phyloP scores from a whole-genome alignment of 768 basidiomycete species.

The Albatrellus ellisii region DNA sequence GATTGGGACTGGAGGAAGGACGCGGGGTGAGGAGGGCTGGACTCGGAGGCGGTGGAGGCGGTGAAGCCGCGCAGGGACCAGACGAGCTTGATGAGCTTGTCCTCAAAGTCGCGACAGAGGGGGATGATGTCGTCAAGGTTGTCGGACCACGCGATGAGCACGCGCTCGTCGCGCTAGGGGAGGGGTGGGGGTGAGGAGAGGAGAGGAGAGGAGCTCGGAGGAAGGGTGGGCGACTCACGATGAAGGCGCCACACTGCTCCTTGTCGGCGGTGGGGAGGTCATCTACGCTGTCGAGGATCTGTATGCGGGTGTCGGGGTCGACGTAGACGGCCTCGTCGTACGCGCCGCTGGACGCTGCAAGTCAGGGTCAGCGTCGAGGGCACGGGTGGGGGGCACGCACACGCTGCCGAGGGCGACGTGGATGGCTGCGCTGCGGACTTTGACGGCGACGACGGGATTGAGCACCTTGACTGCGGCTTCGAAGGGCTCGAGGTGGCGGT shows the following conservation, averaged over 20 bases:
- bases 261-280: conserved; percentile 71
- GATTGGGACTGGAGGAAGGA: not conserved
- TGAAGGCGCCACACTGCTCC: conserved; percentile 84
- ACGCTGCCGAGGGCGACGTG: conserved; percentile 64
- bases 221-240: conserved; percentile 31
- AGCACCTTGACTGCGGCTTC: conserved; percentile 63
- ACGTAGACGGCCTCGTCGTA: conserved; percentile 53
- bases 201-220: not conserved
- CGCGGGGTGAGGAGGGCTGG: conserved; percentile 16
- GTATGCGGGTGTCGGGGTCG: conserved; percentile 74
- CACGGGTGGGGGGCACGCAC: conserved; percentile 28
- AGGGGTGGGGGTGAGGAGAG: not conserved
- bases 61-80: conserved; percentile 29
- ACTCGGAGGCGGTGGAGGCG: conserved; percentile 24
- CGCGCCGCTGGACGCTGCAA: conserved; percentile 30
- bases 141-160: conserved; percentile 79
- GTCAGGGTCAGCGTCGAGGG: not conserved
- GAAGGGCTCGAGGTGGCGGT: conserved; percentile 67
- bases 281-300: conserved; percentile 61
- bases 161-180: conserved; percentile 64
- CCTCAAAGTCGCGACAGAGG: conserved; percentile 58
- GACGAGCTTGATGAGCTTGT: conserved; percentile 69
- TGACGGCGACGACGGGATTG: conserved; percentile 79
- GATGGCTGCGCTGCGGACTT: conserved; percentile 65
- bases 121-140: conserved; percentile 70